Evolutionary conservation across 2,329 filamentous ascomycete species (phyloP).

Genomic region (Aspergillus puulaauensis): DNA sequence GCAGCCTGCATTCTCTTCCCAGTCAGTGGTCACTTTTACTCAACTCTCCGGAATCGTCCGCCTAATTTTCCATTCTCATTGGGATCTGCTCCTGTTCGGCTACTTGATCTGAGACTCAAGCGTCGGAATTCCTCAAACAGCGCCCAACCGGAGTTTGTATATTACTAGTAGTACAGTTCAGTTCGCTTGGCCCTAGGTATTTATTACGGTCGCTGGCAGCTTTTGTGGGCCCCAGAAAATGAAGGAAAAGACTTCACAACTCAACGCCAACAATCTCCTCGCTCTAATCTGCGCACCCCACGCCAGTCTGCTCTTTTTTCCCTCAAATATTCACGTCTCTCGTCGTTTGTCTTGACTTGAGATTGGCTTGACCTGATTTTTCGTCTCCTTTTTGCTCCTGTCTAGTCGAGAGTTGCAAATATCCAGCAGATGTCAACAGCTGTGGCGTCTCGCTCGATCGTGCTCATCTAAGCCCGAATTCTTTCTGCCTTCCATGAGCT

Average conservation of each 20-base stretch:
- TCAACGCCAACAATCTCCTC: conserved; percentile 2
- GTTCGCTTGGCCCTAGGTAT: conserved; percentile 1
- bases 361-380: background rate
- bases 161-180: background rate
- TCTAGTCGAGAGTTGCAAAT: background rate
- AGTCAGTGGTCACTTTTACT: background rate
- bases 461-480: conserved; percentile 34
- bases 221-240: conserved; percentile 15
- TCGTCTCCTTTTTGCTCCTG: conserved; percentile 1
- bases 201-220: background rate
- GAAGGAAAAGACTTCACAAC: conserved; percentile 9
- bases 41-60: background rate
- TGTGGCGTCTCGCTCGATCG: conserved; percentile 34
- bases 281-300: conserved; percentile 12
- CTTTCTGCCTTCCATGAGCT: conserved; percentile 73
- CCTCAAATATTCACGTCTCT: background rate
- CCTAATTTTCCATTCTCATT: background rate
- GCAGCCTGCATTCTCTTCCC: background rate
- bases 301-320: conserved; percentile 14
- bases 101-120: background rate
- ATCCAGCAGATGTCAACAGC: conserved; percentile 34
- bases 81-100: background rate
- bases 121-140: background rate
- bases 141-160: conserved; percentile 6
- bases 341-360: conserved; percentile 5